Evolutionary conservation across 129 eudicot genomes (phyloP).

Genomic region (Dittrichia graveolens): DNA sequence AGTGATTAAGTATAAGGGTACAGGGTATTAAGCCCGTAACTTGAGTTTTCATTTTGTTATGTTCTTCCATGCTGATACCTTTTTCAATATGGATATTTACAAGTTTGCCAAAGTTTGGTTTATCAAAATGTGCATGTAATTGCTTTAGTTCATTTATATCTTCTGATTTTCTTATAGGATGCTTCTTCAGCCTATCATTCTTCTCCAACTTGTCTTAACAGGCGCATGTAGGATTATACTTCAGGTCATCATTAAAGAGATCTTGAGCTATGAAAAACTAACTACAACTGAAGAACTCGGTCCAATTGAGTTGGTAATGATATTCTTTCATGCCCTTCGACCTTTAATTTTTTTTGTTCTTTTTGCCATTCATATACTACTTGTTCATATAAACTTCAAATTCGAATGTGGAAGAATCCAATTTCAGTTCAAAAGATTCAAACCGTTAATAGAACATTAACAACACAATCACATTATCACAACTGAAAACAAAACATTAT

Average conservation of each 20-base stretch:
- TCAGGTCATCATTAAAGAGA: not conserved
- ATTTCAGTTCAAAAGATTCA: slow-evolving; percentile 6
- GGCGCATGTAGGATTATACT: not conserved
- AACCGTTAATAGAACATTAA: not conserved
- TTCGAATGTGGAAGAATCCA: not conserved
- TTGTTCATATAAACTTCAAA: too few relatives aligned
- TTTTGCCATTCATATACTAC: too few relatives aligned
- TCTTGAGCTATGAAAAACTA: not conserved
- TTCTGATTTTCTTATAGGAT: too few relatives aligned
- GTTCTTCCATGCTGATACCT: not conserved
- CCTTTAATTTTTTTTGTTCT: too few relatives aligned
- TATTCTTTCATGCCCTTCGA: too few relatives aligned
- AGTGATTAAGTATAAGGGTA: not conserved
- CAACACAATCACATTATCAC: not conserved
- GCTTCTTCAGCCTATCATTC: not conserved
- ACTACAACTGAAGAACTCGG: not conserved
- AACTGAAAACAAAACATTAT: too few relatives aligned
- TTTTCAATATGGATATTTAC: not conserved
- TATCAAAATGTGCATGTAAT: too few relatives aligned
- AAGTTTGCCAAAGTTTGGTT: too few relatives aligned
- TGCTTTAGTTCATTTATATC: too few relatives aligned
- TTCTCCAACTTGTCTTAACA: not conserved
- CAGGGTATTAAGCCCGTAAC: not conserved
- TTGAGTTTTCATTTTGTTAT: not conserved
- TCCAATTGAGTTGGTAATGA: too few relatives aligned